These are phyloP conservation scores for Cryphonectria japonica DNA, from an alignment of 2,329 filamentous ascomycete genomes.

Conservation along the genomic window DNA sequence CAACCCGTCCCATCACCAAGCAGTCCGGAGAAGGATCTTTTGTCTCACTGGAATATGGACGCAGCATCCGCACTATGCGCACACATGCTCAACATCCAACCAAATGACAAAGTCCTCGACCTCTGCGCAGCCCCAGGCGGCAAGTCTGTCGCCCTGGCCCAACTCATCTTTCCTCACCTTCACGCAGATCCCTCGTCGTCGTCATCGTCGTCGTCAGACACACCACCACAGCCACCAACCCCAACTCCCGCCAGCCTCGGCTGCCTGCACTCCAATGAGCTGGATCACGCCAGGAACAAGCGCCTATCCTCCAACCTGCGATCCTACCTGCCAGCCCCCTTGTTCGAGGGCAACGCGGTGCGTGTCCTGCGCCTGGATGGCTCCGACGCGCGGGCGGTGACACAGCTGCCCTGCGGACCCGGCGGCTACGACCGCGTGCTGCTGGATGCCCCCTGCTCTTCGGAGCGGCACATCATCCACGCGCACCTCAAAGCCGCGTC, in stretches of 20 bases:
- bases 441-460: constrained; percentile 46
- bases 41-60: constrained; percentile 39
- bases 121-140: constrained; percentile 45
- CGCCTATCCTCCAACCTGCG: constrained; percentile 37
- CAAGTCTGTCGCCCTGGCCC: constrained; percentile 40
- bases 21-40: constrained; percentile 27
- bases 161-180: constrained; percentile 35
- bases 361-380: constrained; percentile 36
- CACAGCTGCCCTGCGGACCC: constrained; percentile 36
- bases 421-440: constrained; percentile 45
- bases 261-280: constrained; percentile 44
- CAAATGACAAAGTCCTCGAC: constrained; percentile 44
- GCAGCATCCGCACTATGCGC: constrained; percentile 38
- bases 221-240: constrained; percentile 32
- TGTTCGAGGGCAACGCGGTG: constrained; percentile 33
- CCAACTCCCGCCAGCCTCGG: constrained; percentile 28
- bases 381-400: constrained; percentile 33
- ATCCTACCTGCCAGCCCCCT: constrained; percentile 33
- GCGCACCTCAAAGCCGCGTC: constrained; percentile 38
- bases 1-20: constrained; percentile 27
- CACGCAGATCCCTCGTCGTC: constrained; percentile 27
- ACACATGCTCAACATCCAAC: constrained; percentile 38
- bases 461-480: constrained; percentile 45
- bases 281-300: constrained; percentile 38
- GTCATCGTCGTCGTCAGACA: constrained; percentile 29